phyloP scores from a whole-genome alignment of 257 asterid genomes.

The Cruciata laevipes region DNA sequence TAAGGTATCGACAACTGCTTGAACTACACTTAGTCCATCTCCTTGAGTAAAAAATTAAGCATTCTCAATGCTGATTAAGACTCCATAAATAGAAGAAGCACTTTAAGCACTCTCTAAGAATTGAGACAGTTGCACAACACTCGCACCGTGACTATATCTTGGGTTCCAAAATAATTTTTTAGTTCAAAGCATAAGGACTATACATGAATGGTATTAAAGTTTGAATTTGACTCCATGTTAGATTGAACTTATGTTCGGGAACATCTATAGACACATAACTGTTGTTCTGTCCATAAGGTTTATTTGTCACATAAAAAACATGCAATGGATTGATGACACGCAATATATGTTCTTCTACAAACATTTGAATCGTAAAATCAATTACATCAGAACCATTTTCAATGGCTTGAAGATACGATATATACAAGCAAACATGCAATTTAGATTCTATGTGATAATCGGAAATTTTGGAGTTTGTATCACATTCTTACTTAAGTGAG shows the following conservation, averaged over 20 bases:
- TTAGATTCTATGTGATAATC: too few species aligned
- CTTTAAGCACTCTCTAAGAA: slow-evolving; percentile 53
- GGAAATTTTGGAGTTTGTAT: too few species aligned
- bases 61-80: slow-evolving; percentile 51
- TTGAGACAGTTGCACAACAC: slow-evolving; percentile 38
- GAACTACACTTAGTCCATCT: slow-evolving; percentile 57
- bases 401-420: too few species aligned
- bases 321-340: too few species aligned
- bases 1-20: slow-evolving; percentile 50
- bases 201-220: slow-evolving; percentile 36
- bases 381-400: too few species aligned
- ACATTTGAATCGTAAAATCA: too few species aligned
- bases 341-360: too few species aligned
- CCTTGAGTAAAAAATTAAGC: slow-evolving; percentile 67
- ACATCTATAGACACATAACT: slow-evolving; percentile 16
- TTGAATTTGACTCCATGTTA: slow-evolving; percentile 62
- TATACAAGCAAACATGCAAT: too few species aligned
- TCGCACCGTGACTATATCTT: slow-evolving; percentile 31
- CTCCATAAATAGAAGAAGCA: slow-evolving; percentile 58
- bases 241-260: slow-evolving; percentile 50
- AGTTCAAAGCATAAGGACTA: slow-evolving; percentile 25
- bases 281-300: too few species aligned
- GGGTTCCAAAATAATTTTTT: slow-evolving; percentile 43
- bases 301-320: too few species aligned
- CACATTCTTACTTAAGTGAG: too few species aligned